Percentiles rank a stretch among this genome's conserved stretches.
Conservation (phyloP, 192 early-diverging fungal genomes). For the Mortierella claussenii region DNA sequence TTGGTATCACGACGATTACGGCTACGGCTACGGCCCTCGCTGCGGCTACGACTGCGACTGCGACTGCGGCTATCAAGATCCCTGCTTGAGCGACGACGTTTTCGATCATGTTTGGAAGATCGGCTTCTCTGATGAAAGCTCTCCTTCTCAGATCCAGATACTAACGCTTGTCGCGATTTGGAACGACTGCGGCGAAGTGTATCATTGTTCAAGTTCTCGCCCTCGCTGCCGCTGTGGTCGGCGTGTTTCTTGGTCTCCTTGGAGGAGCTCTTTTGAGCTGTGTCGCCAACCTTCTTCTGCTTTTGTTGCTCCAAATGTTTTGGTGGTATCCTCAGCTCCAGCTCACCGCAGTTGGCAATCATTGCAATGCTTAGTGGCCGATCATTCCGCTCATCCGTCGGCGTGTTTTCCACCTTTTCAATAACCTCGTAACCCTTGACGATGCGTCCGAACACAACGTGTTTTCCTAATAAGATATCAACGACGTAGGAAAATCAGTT, state of each 20-base stretch:
- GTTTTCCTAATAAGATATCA: slow-evolving; percentile 66
- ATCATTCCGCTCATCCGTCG: slow-evolving; percentile 79
- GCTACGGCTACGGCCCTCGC: slow-evolving; percentile 7
- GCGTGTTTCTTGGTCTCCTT: slow-evolving; percentile 1
- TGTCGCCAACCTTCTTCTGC: neutral
- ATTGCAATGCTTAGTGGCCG: slow-evolving; percentile 77
- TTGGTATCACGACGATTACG: neutral
- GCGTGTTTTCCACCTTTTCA: slow-evolving; percentile 80
- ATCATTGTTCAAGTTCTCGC: slow-evolving; percentile 5
- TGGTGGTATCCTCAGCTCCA: slow-evolving; percentile 70
- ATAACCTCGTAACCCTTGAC: slow-evolving; percentile 82
- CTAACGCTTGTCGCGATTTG: slow-evolving; percentile 16
- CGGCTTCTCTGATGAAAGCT: slow-evolving; percentile 11
- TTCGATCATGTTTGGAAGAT: slow-evolving; percentile 11
- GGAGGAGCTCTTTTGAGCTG: neutral
- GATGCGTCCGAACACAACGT: slow-evolving; percentile 79
- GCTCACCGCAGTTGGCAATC: slow-evolving; percentile 90
- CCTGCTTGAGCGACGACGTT: slow-evolving; percentile 3
- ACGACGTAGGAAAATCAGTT: no score
- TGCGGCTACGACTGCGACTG: slow-evolving; percentile 26
- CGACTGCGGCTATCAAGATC: slow-evolving; percentile 1
- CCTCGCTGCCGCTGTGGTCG: slow-evolving; percentile 3
- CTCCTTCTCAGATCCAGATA: slow-evolving; percentile 11
- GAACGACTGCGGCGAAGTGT: slow-evolving; percentile 18
- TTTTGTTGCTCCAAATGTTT: slow-evolving; percentile 43